A percentile compares a stretch with the other conserved stretches of the same genome.
Conservation (phyloP, 768 basidiomycete species). For the Tulasnella sp. region DNA sequence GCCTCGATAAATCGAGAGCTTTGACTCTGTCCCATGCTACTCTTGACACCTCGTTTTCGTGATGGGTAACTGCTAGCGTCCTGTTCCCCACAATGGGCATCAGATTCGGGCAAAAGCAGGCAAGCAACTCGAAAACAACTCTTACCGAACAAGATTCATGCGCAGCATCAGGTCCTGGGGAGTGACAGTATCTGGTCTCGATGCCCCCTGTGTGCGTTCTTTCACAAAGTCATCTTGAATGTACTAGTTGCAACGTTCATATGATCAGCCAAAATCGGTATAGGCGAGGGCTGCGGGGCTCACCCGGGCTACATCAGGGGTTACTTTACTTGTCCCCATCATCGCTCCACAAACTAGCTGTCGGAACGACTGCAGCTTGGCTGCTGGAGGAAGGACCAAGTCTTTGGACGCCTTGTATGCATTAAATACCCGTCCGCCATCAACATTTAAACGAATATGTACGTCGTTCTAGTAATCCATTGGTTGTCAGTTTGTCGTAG, state of each 20-base stretch:
- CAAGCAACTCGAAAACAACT: constrained; percentile 39
- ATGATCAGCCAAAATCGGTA: not conserved
- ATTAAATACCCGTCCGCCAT: constrained; percentile 11
- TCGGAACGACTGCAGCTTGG: constrained; percentile 54
- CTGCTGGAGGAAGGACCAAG: constrained; percentile 46
- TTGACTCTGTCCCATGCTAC: constrained; percentile 64
- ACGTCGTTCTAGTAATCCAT: not conserved
- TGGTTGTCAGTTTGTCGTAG: not conserved
- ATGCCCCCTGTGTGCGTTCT: constrained; percentile 37
- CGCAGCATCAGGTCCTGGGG: constrained; percentile 62
- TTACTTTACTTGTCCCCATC: constrained; percentile 51
- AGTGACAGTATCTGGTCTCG: constrained; percentile 39
- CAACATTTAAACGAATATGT: not conserved
- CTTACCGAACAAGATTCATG: constrained; percentile 68
- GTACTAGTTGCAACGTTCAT: constrained; percentile 42
- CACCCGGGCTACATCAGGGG: constrained; percentile 59
- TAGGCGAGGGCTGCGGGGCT: constrained; percentile 20
- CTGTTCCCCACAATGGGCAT: constrained; percentile 39
- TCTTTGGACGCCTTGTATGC: constrained; percentile 51
- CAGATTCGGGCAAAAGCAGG: not conserved
- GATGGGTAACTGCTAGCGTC: constrained; percentile 57
- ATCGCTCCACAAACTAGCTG: constrained; percentile 59
- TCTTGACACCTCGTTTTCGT: constrained; percentile 52
- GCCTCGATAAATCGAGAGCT: constrained; percentile 49
- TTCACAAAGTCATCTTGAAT: constrained; percentile 72